A percentile compares a stretch with the other conserved stretches of the same genome.
Evolutionary conservation across 106 monocot genomes (phyloP).

Genomic region (Agapanthus africanus): DNA sequence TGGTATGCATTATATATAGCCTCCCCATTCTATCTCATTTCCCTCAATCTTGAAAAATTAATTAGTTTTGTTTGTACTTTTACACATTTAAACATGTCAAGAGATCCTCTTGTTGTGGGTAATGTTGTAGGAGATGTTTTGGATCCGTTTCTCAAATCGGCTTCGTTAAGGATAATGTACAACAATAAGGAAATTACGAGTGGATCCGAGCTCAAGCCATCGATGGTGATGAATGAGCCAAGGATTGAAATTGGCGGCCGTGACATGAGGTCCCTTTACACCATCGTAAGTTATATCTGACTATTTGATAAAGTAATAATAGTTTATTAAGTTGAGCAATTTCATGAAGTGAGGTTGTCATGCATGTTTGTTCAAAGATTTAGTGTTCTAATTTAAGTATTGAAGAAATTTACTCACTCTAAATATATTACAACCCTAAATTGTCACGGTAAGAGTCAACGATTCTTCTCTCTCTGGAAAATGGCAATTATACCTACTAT

Average conservation of each 20-base stretch:
- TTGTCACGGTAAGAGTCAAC: too few relatives aligned
- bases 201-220: conserved; percentile 65
- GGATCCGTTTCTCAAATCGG: conserved; percentile 51
- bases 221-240: conserved; percentile 38
- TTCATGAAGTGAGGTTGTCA: too few relatives aligned
- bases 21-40: conserved; percentile 12
- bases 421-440: too few relatives aligned
- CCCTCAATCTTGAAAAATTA: conserved; percentile 18
- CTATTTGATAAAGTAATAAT: too few relatives aligned
- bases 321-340: too few relatives aligned
- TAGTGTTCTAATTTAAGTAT: too few relatives aligned
- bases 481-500: too few relatives aligned
- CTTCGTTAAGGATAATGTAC: conserved; percentile 41
- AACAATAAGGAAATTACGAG: conserved; percentile 56
- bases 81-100: conserved; percentile 23
- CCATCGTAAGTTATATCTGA: conserved; percentile 72
- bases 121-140: conserved; percentile 62
- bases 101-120: conserved; percentile 73
- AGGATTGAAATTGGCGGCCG: conserved; percentile 41
- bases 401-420: too few relatives aligned
- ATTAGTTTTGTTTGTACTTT: not conserved
- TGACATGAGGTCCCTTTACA: conserved; percentile 41
- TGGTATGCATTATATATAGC: conserved; percentile 16
- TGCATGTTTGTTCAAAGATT: too few relatives aligned
- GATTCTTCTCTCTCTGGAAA: too few relatives aligned